Evolutionary conservation across 2,329 filamentous ascomycete genomes (phyloP).

Genomic region (Aspergillus neoniger): DNA sequence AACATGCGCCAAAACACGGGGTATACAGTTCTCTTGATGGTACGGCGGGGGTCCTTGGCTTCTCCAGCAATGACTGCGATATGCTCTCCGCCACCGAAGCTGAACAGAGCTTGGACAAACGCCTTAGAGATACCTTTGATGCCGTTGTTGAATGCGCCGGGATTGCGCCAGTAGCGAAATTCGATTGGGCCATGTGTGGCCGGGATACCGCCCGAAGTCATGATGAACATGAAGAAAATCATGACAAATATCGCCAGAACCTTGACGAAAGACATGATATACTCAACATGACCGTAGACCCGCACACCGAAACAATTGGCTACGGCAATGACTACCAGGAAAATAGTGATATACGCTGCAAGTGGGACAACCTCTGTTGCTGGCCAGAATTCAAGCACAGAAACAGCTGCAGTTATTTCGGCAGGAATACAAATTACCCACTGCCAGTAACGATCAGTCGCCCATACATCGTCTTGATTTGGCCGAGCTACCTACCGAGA

Average conservation of each 20-base stretch:
- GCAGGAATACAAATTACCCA: conserved; percentile 24
- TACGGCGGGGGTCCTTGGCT: conserved; percentile 30
- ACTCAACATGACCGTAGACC: conserved; percentile 30
- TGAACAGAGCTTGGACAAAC: conserved; percentile 38
- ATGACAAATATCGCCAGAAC: conserved; percentile 33
- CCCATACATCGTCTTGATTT: background rate
- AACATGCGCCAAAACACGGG: conserved; percentile 40
- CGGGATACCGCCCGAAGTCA: conserved; percentile 37
- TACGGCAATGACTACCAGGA: conserved; percentile 29
- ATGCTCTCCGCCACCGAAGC: conserved; percentile 35
- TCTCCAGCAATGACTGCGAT: conserved; percentile 39
- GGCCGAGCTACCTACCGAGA: conserved; percentile 29
- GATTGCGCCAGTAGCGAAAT: conserved; percentile 33
- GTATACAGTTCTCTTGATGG: conserved; percentile 33
- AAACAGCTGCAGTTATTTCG: conserved; percentile 39
- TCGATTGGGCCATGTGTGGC: conserved; percentile 36
- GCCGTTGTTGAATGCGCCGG: conserved; percentile 33
- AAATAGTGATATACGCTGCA: conserved; percentile 38
- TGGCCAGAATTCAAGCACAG: conserved; percentile 37
- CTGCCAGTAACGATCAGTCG: background rate
- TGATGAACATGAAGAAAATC: conserved; percentile 40
- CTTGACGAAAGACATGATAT: conserved; percentile 34
- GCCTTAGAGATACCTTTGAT: conserved; percentile 40
- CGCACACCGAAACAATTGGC: conserved; percentile 32
- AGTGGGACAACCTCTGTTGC: conserved; percentile 27